Evolutionary conservation across 305 asterid genomes (phyloP).

Genomic region (Solanum aculeatissimum): DNA sequence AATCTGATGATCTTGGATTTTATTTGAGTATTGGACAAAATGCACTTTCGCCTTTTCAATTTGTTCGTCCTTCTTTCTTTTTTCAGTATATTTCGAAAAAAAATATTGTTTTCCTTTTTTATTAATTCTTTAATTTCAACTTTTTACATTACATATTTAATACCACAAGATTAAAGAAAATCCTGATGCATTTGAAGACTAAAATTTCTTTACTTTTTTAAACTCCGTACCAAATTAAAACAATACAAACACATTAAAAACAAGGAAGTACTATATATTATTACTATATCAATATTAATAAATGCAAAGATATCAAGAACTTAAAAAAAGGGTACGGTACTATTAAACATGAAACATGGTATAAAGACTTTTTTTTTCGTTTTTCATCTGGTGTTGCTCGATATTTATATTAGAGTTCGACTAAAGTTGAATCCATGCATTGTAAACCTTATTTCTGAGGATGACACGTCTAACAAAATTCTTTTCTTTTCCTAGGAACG

Average conservation of each 20-base stretch:
- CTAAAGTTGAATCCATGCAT: rapidly evolving
- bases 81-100: too few relatives aligned
- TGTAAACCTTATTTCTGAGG: background rate
- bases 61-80: too few relatives aligned
- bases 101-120: too few relatives aligned
- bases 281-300: background rate
- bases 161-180: too few relatives aligned
- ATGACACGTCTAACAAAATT: background rate
- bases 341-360: background rate
- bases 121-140: too few relatives aligned
- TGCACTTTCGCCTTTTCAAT: background rate
- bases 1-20: background rate
- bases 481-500: background rate
- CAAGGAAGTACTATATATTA: background rate
- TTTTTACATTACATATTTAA: too few relatives aligned
- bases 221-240: too few relatives aligned
- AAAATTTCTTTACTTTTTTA: too few relatives aligned
- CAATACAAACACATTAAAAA: too few relatives aligned
- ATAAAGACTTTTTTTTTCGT: background rate
- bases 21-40: background rate
- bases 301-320: background rate
- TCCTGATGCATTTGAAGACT: too few relatives aligned
- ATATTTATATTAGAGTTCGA: background rate
- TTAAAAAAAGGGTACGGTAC: background rate
- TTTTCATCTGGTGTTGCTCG: background rate